These are phyloP conservation scores for Plasmodium sp. DNA, from an alignment of 169 alveolate species.

Conservation along the genomic window DNA sequence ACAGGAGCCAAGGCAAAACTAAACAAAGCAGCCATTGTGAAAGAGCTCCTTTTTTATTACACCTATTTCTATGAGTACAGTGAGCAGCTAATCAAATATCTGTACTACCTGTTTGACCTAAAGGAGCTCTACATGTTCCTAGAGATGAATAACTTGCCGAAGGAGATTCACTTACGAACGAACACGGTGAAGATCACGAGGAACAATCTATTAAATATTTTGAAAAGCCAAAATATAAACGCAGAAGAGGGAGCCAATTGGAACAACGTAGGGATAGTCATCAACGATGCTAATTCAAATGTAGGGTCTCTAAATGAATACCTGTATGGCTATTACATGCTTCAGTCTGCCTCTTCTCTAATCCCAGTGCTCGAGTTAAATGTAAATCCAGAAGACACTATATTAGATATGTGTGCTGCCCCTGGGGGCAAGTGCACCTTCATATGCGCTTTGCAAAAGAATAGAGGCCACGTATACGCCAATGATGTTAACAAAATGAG, in stretches of 20 bases:
- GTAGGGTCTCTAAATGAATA: slow-evolving; percentile 98
- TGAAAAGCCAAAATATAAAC: slow-evolving; percentile 95
- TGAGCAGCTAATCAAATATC: slow-evolving; percentile 89
- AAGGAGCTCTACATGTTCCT: slow-evolving; percentile 27
- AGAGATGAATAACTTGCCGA: slow-evolving; percentile 33
- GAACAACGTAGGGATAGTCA: slow-evolving; percentile 90
- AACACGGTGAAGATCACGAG: slow-evolving; percentile 94
- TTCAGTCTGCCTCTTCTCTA: slow-evolving; percentile 95
- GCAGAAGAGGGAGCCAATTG: slow-evolving; percentile 88
- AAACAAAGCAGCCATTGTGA: slow-evolving; percentile 9
- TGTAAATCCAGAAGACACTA: slow-evolving; percentile 83
- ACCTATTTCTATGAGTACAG: slow-evolving; percentile 92
- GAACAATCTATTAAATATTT: slow-evolving; percentile 93
- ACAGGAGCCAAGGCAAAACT: neutral
- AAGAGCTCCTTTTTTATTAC: slow-evolving; percentile 45
- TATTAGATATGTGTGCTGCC: slow-evolving; percentile 97
- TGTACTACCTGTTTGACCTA: slow-evolving; percentile 34
- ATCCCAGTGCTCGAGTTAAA: slow-evolving; percentile 92
- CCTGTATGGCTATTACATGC: slow-evolving; percentile 96
- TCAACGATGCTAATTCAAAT: slow-evolving; percentile 94
- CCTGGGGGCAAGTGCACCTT: slow-evolving; percentile 99
- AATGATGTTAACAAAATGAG: slow-evolving; percentile 95
- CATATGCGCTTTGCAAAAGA: slow-evolving; percentile 95
- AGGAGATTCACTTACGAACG: slow-evolving; percentile 37
- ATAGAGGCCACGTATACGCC: slow-evolving; percentile 94